Evolutionary conservation across 257 asterid species (phyloP).

Genomic region (Salvia miltiorrhiza): DNA sequence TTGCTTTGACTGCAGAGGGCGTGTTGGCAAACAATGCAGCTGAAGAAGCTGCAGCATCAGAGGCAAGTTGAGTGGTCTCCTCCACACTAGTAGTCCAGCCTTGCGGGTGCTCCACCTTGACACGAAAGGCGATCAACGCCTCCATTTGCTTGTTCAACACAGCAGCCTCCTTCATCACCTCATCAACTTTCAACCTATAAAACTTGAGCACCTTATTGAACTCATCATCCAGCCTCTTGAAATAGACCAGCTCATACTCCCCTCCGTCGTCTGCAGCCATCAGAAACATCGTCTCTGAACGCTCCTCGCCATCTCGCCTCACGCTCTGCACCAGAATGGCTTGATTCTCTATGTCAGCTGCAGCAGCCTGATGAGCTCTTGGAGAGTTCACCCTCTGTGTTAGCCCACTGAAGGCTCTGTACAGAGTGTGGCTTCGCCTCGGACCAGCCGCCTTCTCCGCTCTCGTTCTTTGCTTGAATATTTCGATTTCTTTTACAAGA

Average conservation of each 20-base stretch:
- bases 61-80: slow-evolving; percentile 29
- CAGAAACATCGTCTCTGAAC: slow-evolving; percentile 34
- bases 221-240: slow-evolving; percentile 41
- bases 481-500: slow-evolving; percentile 27
- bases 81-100: slow-evolving; percentile 32
- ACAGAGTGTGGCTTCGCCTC: slow-evolving; percentile 23
- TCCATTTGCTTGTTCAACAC: slow-evolving; percentile 51
- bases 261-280: slow-evolving; percentile 37
- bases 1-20: slow-evolving; percentile 33
- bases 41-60: slow-evolving; percentile 34
- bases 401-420: slow-evolving; percentile 52
- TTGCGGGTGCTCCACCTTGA: slow-evolving; percentile 37
- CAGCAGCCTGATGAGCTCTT: neutral
- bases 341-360: slow-evolving; percentile 25
- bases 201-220: slow-evolving; percentile 43
- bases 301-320: slow-evolving; percentile 20
- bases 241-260: slow-evolving; percentile 36
- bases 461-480: slow-evolving; percentile 21
- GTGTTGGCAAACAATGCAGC: slow-evolving; percentile 34
- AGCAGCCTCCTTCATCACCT: slow-evolving; percentile 42
- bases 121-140: slow-evolving; percentile 43
- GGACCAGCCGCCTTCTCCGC: slow-evolving; percentile 7
- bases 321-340: slow-evolving; percentile 27
- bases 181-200: slow-evolving; percentile 35
- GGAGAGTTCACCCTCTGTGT: slow-evolving; percentile 11